phyloP scores from a whole-genome alignment of 768 basidiomycete species.

The Leccinum rimulosum region DNA sequence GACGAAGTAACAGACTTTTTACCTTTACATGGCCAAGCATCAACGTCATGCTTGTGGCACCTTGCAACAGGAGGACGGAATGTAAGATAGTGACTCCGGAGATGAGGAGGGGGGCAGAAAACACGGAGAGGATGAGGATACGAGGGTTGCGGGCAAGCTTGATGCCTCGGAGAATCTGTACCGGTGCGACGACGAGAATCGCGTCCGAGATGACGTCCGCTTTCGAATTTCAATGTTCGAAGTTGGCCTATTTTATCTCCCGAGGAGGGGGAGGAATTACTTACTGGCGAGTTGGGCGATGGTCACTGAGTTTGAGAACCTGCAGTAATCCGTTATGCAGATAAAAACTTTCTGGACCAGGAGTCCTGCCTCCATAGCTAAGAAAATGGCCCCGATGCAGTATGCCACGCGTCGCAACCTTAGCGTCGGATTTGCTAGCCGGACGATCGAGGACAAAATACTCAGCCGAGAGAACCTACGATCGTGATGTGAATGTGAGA shows the following conservation, averaged over 20 bases:
- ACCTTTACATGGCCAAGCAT: constrained; percentile 28
- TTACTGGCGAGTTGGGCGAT: constrained; percentile 26
- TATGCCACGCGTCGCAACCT: constrained; percentile 14
- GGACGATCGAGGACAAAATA: constrained; percentile 25
- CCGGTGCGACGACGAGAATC: constrained; percentile 16
- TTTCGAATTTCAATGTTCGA: constrained; percentile 1
- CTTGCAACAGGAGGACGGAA: constrained; percentile 20
- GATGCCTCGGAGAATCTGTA: constrained; percentile 16
- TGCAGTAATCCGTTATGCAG: constrained; percentile 9
- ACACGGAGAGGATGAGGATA: constrained; percentile 18
- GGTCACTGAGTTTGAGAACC: constrained; percentile 1
- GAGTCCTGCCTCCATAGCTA: constrained; percentile 14
- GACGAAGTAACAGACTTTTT: neutral
- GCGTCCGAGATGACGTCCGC: constrained; percentile 24
- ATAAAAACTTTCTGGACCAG: constrained; percentile 18
- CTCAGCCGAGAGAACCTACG: constrained; percentile 28
- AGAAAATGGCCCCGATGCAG: constrained; percentile 16
- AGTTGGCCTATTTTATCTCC: neutral
- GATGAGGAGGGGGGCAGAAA: constrained; percentile 25
- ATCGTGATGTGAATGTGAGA: neutral
- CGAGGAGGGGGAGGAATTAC: neutral
- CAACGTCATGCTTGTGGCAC: neutral
- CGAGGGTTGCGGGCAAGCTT: constrained; percentile 17
- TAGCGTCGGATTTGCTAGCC: constrained; percentile 16
- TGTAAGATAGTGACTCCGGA: constrained; percentile 21